phyloP scores from a whole-genome alignment of 2,329 filamentous ascomycete species.

The Lecanicillium sp. region DNA sequence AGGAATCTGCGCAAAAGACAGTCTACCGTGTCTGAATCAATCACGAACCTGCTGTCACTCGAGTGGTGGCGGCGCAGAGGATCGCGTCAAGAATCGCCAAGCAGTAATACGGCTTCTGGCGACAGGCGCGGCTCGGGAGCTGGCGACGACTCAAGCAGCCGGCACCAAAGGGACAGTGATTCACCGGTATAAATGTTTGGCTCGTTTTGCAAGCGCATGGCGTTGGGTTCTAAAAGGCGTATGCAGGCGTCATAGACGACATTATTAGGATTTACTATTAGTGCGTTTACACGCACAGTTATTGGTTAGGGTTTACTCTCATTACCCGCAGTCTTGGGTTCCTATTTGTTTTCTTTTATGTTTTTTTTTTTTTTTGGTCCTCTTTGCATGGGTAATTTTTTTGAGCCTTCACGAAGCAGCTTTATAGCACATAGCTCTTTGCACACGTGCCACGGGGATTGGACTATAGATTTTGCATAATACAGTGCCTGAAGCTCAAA shows the following conservation, averaged over 20 bases:
- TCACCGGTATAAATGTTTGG: constrained; percentile 24
- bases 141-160: constrained; percentile 1
- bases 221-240: constrained; percentile 3
- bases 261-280: not conserved
- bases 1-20: constrained; percentile 29
- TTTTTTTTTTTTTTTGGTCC: too few relatives aligned
- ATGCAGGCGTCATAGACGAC: constrained; percentile 3
- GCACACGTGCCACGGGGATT: too few relatives aligned
- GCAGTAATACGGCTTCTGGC: not conserved
- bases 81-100: constrained; percentile 10
- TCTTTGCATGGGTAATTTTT: too few relatives aligned
- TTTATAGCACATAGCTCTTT: too few relatives aligned
- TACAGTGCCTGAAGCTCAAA: too few relatives aligned
- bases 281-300: not conserved
- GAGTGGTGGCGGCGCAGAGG: constrained; percentile 40
- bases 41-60: constrained; percentile 45
- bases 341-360: not conserved
- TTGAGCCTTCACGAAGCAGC: too few relatives aligned
- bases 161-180: constrained; percentile 14
- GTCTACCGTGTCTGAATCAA: constrained; percentile 38
- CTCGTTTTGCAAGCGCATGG: constrained; percentile 11
- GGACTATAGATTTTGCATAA: too few relatives aligned
- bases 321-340: too few relatives aligned
- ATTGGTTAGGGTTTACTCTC: not conserved
- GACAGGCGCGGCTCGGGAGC: constrained; percentile 3